phyloP scores from a whole-genome alignment of 768 basidiomycete genomes.

The Chalciporus chontae region DNA sequence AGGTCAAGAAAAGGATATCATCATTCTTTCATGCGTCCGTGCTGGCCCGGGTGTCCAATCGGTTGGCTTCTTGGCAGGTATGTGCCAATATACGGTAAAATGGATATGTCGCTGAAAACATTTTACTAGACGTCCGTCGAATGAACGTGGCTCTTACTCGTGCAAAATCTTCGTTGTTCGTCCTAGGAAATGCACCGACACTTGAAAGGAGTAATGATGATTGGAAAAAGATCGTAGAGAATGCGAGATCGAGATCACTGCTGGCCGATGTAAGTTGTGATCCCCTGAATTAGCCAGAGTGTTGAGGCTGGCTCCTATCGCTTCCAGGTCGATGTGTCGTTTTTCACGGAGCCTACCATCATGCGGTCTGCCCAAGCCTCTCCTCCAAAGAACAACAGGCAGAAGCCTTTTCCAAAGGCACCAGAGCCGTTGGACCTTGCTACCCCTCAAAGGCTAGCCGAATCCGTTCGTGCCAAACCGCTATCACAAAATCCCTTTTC shows the following conservation, averaged over 20 bases:
- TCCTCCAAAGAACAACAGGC: constrained; percentile 22
- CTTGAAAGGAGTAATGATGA: constrained; percentile 79
- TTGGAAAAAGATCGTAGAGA: constrained; percentile 75
- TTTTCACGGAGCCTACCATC: constrained; percentile 34
- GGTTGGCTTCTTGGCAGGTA: constrained; percentile 88
- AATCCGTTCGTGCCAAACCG: constrained; percentile 26
- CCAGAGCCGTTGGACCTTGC: constrained; percentile 33
- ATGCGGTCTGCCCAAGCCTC: constrained; percentile 13
- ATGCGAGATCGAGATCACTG: constrained; percentile 65
- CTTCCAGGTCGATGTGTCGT: constrained; percentile 32
- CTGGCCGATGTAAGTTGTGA: constrained; percentile 53
- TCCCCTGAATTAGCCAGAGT: not conserved
- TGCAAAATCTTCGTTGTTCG: constrained; percentile 89
- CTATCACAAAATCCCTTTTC: constrained; percentile 12
- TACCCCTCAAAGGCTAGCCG: constrained; percentile 37
- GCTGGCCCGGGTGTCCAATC: constrained; percentile 79
- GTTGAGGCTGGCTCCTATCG: not conserved
- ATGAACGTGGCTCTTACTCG: constrained; percentile 99
- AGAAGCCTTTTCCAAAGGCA: constrained; percentile 13
- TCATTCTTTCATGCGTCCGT: constrained; percentile 95
- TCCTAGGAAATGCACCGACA: constrained; percentile 88
- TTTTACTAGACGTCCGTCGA: constrained; percentile 61
- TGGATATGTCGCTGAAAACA: constrained; percentile 1
- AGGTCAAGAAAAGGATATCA: constrained; percentile 97
- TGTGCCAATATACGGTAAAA: constrained; percentile 3